A percentile compares a stretch with the other conserved stretches of the same genome.
phyloP scores from a whole-genome alignment of 345 rosid species.

The Eucalyptus curtisii region DNA sequence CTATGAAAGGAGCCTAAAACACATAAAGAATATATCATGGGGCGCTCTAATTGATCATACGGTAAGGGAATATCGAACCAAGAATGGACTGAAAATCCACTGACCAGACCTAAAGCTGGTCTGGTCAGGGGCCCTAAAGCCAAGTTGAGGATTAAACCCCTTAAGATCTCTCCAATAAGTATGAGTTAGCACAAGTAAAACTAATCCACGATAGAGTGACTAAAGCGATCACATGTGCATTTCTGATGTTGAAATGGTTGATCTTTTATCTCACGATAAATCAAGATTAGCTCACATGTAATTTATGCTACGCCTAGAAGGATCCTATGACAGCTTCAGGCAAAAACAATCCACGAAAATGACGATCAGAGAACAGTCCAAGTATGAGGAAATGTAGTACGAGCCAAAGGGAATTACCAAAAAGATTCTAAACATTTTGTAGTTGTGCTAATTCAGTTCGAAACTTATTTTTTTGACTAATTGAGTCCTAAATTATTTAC shows the following conservation, averaged over 20 bases:
- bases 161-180: neutral
- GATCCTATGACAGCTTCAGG: neutral
- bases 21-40: neutral
- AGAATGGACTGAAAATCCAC: neutral
- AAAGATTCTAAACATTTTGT: too few species aligned
- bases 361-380: neutral
- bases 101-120: neutral
- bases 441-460: too few species aligned
- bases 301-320: neutral
- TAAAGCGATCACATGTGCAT: neutral
- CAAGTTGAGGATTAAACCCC: neutral
- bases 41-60: neutral
- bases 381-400: neutral
- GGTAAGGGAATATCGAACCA: neutral
- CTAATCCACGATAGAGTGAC: neutral
- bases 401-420: neutral
- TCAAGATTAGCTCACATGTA: neutral
- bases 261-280: neutral
- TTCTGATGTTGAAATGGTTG: neutral
- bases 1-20: neutral
- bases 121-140: neutral
- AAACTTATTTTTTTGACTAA: accelerated
- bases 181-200: neutral
- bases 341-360: neutral
- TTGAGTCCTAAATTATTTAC: too few species aligned